Evolutionary conservation across 2,329 filamentous ascomycete genomes (phyloP), one percentile per base, ranked within the genome.

Genomic region (Verticillium dahliae): DNA sequence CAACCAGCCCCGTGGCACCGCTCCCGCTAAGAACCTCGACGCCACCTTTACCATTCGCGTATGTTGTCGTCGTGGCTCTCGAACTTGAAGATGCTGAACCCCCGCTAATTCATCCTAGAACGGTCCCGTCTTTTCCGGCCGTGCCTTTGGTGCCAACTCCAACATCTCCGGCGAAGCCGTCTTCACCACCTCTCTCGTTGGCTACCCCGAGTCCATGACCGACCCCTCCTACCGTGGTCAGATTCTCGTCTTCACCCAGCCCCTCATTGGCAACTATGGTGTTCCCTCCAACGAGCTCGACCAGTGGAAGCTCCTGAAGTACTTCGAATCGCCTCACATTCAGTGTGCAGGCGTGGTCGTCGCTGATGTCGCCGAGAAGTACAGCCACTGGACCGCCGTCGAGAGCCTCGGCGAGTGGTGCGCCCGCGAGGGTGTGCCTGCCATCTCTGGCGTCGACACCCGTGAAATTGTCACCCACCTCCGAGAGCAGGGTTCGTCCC

Each of bases 341-440:
- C 95, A 99, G 81, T 96, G 94, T 63, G 91, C 91, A 65, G 95
- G 93, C 76, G 90, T 99, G 59, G 94, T 99, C 56, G 95, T 99
- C 60, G 92, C 94, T 70, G 95, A 99, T 74, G 92, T 94, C 65
- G 94, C 95, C 55, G 83, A 91, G 74, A 86, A 93, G 74, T 97
- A 98, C 84, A 97, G 92, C 77, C 95, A 99, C 75, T 99, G 95
- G 95, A 98, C 95, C 65, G 95, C 95, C 39, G 94, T 99, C 11
- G 92, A 99, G 84, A 93, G 91, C 71, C 80, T 99, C 71, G 84
- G 90, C 67, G 85, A 96, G 69, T 99, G 95, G 95, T 99, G 95
- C 78, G 91, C 93, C 68, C 89, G 94, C 63, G 95, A 98, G 80
- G 95, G 95, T 69, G 90, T 99, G 39, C 94, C 95, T 60, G 93